Evolutionary conservation across 2,329 filamentous ascomycete species (phyloP).

Genomic region (Alternaria conjuncta): DNA sequence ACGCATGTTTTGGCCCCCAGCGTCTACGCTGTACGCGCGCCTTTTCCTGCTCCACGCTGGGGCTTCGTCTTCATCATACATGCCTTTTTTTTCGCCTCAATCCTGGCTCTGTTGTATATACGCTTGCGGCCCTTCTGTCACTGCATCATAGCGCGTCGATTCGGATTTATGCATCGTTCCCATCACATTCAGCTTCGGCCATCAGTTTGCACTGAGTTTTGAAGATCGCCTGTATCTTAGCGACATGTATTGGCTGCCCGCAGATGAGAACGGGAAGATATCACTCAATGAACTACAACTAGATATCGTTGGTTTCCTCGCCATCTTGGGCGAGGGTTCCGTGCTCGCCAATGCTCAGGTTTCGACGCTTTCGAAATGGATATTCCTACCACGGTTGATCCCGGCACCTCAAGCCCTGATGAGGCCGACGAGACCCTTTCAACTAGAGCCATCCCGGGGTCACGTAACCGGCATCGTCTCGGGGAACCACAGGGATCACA

Average conservation of each 20-base stretch:
- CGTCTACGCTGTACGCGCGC: background rate
- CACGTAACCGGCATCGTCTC: slow-evolving; percentile 56
- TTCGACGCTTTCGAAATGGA: slow-evolving; percentile 56
- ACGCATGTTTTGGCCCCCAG: slow-evolving; percentile 21
- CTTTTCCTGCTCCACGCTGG: slow-evolving; percentile 11
- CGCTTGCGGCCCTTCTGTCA: slow-evolving; percentile 9
- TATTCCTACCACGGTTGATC: slow-evolving; percentile 57
- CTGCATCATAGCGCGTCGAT: slow-evolving; percentile 1
- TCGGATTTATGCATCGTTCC: slow-evolving; percentile 29
- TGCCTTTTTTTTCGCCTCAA: slow-evolving; percentile 5
- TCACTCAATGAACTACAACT: slow-evolving; percentile 54
- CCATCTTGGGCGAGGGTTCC: slow-evolving; percentile 60
- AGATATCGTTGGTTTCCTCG: slow-evolving; percentile 63
- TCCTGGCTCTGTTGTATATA: slow-evolving; percentile 23
- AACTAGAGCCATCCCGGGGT: slow-evolving; percentile 50
- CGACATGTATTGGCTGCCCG: slow-evolving; percentile 48
- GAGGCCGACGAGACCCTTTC: slow-evolving; percentile 52
- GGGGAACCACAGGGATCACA: slow-evolving; percentile 54
- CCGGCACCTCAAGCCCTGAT: slow-evolving; percentile 60
- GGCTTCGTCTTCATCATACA: slow-evolving; percentile 23
- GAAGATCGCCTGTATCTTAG: background rate
- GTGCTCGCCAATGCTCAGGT: slow-evolving; percentile 59
- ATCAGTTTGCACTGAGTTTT: slow-evolving; percentile 12
- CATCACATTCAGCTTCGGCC: slow-evolving; percentile 13
- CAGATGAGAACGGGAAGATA: slow-evolving; percentile 24